Conservation (phyloP, 1,139 yeast genomes). For the Pichia sp. region DNA sequence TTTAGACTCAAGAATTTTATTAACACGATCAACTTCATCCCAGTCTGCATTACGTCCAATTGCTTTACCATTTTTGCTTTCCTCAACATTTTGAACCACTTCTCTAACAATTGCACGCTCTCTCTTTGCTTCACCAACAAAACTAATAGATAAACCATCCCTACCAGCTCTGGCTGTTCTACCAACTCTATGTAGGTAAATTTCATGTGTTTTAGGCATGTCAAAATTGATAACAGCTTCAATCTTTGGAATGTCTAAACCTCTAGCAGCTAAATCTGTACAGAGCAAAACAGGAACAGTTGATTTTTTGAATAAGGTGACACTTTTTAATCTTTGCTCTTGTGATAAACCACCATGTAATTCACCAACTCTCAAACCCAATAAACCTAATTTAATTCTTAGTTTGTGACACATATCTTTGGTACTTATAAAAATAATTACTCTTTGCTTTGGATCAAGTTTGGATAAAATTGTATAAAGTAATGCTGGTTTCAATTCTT, state of each 20-base stretch:
- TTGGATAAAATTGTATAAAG: constrained; percentile 63
- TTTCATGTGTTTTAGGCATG: constrained; percentile 88
- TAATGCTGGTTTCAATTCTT: constrained; percentile 73
- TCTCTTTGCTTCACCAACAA: constrained; percentile 82
- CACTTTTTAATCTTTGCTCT: constrained; percentile 86
- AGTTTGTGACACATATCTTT: constrained; percentile 86
- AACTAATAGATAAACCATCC: constrained; percentile 84
- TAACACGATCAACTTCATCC: constrained; percentile 67
- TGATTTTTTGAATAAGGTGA: constrained; percentile 72
- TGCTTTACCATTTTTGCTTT: constrained; percentile 34
- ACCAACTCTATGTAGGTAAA: constrained; percentile 95
- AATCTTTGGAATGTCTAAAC: constrained; percentile 96
- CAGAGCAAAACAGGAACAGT: constrained; percentile 83
- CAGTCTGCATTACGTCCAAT: constrained; percentile 84
- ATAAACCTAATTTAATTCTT: constrained; percentile 74
- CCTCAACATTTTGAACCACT: constrained; percentile 62
- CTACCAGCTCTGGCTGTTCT: constrained; percentile 99
- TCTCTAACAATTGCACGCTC: constrained; percentile 87
- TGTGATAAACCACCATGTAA: constrained; percentile 92
- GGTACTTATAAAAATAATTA: constrained; percentile 84
- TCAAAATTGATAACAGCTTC: constrained; percentile 91
- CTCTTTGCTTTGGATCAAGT: constrained; percentile 55
- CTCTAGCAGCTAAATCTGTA: constrained; percentile 98
- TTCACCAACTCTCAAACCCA: constrained; percentile 86
- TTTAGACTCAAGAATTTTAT: constrained; percentile 54